Evolutionary conservation across 2,329 filamentous ascomycete species (phyloP).

Genomic region (Gaeumannomyces tritici): DNA sequence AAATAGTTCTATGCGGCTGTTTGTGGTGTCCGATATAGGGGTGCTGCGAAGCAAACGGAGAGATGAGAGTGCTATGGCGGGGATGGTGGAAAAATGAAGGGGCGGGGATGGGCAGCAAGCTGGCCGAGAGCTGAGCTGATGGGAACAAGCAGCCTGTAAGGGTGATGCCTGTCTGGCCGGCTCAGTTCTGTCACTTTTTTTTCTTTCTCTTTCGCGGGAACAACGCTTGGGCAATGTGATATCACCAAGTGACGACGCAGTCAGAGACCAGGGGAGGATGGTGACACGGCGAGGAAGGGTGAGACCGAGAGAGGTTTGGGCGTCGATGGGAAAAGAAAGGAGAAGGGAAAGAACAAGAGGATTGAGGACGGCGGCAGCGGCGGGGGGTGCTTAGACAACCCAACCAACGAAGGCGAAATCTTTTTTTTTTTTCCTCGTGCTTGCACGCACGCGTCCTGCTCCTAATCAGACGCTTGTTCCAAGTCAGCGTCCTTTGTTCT

Average conservation of each 20-base stretch:
- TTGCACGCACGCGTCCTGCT: background rate
- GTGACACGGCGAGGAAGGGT: background rate
- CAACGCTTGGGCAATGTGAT: background rate
- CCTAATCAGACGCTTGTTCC: slow-evolving; percentile 13
- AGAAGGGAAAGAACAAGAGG: slow-evolving; percentile 2
- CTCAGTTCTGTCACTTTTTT: background rate
- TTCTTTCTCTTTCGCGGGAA: background rate
- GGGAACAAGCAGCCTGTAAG: background rate
- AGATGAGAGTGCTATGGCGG: background rate
- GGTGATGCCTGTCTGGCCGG: background rate
- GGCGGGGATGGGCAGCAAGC: background rate
- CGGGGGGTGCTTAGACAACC: background rate
- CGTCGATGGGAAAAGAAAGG: background rate
- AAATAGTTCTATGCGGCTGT: background rate
- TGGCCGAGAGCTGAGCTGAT: background rate
- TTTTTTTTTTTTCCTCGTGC: background rate
- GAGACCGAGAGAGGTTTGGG: background rate
- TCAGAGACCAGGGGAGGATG: background rate
- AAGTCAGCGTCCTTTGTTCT: slow-evolving; percentile 20
- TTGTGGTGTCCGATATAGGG: background rate
- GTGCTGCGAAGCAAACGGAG: background rate
- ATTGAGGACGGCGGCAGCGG: background rate
- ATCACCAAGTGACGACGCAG: background rate
- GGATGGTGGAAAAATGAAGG: background rate
- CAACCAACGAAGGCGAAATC: background rate